Evolutionary conservation across 257 asterid genomes (phyloP), one percentile per base, ranked within the genome.

Genomic region (Capsicum pubescens): DNA sequence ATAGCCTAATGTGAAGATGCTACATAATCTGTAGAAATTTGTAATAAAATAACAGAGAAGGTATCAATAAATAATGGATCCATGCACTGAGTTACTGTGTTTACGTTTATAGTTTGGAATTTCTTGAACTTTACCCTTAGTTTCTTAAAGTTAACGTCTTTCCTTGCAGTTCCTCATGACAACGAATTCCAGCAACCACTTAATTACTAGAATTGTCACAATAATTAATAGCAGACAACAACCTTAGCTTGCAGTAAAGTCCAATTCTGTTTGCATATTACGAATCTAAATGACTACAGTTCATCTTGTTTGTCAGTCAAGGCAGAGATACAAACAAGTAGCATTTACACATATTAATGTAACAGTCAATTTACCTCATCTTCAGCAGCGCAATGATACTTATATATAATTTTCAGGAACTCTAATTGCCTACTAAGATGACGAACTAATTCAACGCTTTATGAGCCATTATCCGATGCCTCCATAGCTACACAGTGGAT

Each of bases 301-400:
- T n/a, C n/a, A n/a, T n/a, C n/a, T n/a, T n/a, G n/a, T n/a, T n/a
- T n/a, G n/a, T n/a, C n/a, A n/a, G n/a, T n/a, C n/a, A n/a, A n/a
- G n/a, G n/a, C n/a, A n/a, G n/a, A n/a, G n/a, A n/a, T n/a, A n/a
- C n/a, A n/a, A n/a, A n/a, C n/a, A n/a, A n/a, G n/a, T n/a, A n/a
- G n/a, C n/a, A n/a, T n/a, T n/a, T n/a, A n/a, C n/a, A n/a, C n/a
- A n/a, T n/a, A n/a, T n/a, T n/a, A n/a, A n/a, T n/a, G n/a, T n/a
- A n/a, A n/a, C n/a, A n/a, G n/a, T n/a, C n/a, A n/a, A n/a, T n/a
- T 52, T 77, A 95, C 99, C 99, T 95, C 99, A 81, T 95, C 99
- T 89, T 95, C 99, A 69, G 99, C 97, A 50, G 91, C 91, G 82
- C 90, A 89, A 84, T 93, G 98, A 61, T 94, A 93, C 80, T 89